phyloP scores from a whole-genome alignment of 2,329 filamentous ascomycete genomes.

The Periconia sp. region DNA sequence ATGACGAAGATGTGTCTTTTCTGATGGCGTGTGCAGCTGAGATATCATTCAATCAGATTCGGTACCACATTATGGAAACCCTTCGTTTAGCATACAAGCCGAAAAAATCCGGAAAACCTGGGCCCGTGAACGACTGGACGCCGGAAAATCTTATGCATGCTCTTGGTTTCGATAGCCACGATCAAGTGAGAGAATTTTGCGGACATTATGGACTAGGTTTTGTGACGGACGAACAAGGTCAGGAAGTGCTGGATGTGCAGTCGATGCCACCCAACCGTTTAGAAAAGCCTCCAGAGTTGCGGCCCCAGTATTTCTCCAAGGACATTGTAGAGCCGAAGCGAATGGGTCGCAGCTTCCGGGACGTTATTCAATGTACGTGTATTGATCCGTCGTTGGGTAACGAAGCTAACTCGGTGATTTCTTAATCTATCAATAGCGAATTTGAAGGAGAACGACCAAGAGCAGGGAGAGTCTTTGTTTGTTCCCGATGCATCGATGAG shows the following conservation, averaged over 20 bases:
- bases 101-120: constrained; percentile 49
- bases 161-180: constrained; percentile 58
- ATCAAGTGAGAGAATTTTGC: constrained; percentile 58
- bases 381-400: neutral
- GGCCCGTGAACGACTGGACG: constrained; percentile 57
- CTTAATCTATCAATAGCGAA: neutral
- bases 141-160: constrained; percentile 53
- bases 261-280: constrained; percentile 37
- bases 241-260: constrained; percentile 56
- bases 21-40: constrained; percentile 66
- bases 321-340: constrained; percentile 62
- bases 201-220: constrained; percentile 57
- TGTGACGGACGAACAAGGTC: constrained; percentile 47
- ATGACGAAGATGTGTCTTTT: constrained; percentile 59
- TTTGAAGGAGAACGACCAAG: constrained; percentile 9
- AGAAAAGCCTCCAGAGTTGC: constrained; percentile 26
- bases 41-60: constrained; percentile 62
- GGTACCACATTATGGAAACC: constrained; percentile 57
- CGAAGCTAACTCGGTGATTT: neutral
- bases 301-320: constrained; percentile 57
- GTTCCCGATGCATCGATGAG: constrained; percentile 26
- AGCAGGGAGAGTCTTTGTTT: constrained; percentile 42
- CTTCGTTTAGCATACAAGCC: constrained; percentile 58
- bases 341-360: constrained; percentile 55
- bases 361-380: constrained; percentile 59